Conservation (phyloP, 331 rosid species). For the Malus hybrid region DNA sequence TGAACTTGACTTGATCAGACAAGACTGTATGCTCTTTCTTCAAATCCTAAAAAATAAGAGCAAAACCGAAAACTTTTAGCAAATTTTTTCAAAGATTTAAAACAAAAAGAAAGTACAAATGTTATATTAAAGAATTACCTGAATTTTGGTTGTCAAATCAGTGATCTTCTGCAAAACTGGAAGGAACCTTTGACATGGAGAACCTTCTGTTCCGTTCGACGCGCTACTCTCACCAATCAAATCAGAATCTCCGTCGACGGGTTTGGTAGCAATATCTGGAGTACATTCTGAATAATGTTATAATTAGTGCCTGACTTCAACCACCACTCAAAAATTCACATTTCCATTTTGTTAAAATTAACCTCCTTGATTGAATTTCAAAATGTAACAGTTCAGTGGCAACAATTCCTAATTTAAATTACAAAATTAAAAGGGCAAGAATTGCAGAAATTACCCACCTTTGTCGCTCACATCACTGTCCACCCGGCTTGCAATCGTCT, state of each 20-base stretch:
- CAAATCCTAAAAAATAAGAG: conserved; percentile 40
- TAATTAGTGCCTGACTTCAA: neutral
- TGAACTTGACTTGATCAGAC: conserved; percentile 48
- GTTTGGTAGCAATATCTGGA: conserved; percentile 28
- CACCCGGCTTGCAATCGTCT: neutral
- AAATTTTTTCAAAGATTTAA: neutral
- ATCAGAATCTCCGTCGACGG: conserved; percentile 25
- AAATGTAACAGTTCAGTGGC: neutral
- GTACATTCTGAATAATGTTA: neutral
- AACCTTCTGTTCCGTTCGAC: conserved; percentile 40
- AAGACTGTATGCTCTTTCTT: conserved; percentile 52
- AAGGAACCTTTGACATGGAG: conserved; percentile 56
- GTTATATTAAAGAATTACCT: conserved; percentile 28
- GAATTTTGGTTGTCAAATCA: conserved; percentile 48
- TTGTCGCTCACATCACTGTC: neutral
- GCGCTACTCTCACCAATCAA: conserved; percentile 32
- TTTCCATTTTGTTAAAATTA: neutral
- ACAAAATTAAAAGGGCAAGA: no score
- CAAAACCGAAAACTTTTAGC: neutral
- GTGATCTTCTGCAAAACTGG: conserved; percentile 69
- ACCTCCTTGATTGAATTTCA: no score
- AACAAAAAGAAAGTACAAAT: neutral
- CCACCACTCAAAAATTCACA: neutral
- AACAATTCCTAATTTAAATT: neutral
- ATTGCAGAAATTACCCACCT: neutral